Conservation (phyloP, 768 basidiomycete species). For the Macrocybe gigantea region DNA sequence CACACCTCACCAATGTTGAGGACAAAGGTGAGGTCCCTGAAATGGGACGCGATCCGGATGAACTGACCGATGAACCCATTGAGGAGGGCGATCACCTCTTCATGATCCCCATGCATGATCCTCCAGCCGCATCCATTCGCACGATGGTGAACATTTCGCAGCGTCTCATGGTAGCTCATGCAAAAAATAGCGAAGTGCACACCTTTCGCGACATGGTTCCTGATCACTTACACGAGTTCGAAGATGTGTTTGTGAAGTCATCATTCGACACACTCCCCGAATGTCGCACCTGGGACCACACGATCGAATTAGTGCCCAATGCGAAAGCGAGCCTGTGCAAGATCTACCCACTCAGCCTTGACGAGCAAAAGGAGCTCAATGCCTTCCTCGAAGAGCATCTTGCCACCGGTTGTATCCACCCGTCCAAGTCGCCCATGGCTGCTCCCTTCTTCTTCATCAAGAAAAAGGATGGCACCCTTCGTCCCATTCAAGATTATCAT, state of each 20-base stretch:
- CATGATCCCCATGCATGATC: too few relatives aligned
- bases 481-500: conserved; percentile 23
- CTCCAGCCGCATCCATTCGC: too few relatives aligned
- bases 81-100: too few relatives aligned
- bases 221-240: conserved; percentile 3
- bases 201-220: conserved; percentile 1
- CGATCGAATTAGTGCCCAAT: conserved; percentile 26
- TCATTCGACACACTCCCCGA: conserved; percentile 20
- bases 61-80: too few relatives aligned
- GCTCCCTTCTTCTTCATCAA: conserved; percentile 20
- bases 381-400: conserved; percentile 22
- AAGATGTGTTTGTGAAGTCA: conserved; percentile 9
- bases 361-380: conserved; percentile 21
- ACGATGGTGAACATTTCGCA: background rate
- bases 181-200: conserved; percentile 3
- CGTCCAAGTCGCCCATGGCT: conserved; percentile 17
- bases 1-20: too few relatives aligned
- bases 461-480: conserved; percentile 18
- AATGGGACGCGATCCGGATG: too few relatives aligned
- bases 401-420: conserved; percentile 13
- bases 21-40: too few relatives aligned
- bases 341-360: conserved; percentile 26
- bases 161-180: background rate
- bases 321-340: conserved; percentile 20
- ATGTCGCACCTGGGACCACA: conserved; percentile 25